Conservation (phyloP, 2,329 filamentous ascomycete genomes). For the Paecilomyces variotii region DNA sequence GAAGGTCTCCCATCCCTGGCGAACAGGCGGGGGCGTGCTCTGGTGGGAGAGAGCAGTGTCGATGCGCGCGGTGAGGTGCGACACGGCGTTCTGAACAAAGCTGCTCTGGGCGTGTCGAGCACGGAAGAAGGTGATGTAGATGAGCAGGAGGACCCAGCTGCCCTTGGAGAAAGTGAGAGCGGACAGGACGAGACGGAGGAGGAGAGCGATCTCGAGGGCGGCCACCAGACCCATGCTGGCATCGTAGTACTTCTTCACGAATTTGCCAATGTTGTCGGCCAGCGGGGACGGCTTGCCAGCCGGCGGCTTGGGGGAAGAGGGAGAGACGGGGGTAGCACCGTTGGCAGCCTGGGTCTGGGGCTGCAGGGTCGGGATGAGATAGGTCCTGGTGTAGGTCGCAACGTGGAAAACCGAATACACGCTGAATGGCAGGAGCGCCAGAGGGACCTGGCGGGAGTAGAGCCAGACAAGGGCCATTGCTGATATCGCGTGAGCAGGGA, state of each 20-base stretch:
- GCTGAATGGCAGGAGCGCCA: conserved; percentile 86
- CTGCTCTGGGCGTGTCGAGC: conserved; percentile 82
- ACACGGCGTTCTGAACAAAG: conserved; percentile 81
- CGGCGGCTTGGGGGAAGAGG: conserved; percentile 43
- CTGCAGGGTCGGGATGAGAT: conserved; percentile 79
- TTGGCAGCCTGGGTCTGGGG: conserved; percentile 49
- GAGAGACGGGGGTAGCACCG: conserved; percentile 47
- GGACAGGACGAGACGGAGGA: conserved; percentile 71
- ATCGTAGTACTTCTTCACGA: conserved; percentile 98
- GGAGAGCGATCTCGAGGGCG: conserved; percentile 76
- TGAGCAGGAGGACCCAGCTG: conserved; percentile 75
- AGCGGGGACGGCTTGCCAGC: conserved; percentile 50
- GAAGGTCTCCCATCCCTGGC: conserved; percentile 70
- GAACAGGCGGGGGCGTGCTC: conserved; percentile 70
- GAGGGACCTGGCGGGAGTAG: conserved; percentile 75
- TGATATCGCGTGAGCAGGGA: conserved; percentile 29
- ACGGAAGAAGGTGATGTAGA: conserved; percentile 91
- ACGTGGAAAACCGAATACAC: conserved; percentile 99
- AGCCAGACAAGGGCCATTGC: conserved; percentile 95
- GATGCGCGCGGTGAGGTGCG: conserved; percentile 62
- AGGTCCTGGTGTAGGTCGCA: conserved; percentile 88
- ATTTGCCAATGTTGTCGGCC: conserved; percentile 76
- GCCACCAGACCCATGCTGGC: conserved; percentile 90
- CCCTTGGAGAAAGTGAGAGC: conserved; percentile 82
- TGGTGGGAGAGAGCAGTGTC: conserved; percentile 80